Evolutionary conservation across 2,329 filamentous ascomycete species (phyloP).

Genomic region (Calonectria hongkongensis): DNA sequence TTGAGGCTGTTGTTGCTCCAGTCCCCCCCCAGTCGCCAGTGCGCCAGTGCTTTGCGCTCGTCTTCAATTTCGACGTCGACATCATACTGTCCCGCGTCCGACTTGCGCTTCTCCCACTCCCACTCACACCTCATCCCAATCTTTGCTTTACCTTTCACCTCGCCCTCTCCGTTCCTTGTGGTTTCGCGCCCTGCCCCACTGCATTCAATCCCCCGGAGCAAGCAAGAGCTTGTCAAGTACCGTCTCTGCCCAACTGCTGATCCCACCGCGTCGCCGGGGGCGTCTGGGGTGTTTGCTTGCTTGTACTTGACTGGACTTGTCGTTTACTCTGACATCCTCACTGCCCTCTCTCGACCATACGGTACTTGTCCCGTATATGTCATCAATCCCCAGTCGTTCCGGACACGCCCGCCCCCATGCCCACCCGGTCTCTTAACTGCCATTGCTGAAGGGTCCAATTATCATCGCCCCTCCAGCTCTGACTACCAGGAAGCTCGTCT

Average conservation of each 20-base stretch:
- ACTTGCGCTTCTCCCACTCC: conserved; percentile 49
- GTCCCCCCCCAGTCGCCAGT: conserved; percentile 31
- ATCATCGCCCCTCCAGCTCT: conserved; percentile 54
- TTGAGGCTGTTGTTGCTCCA: conserved; percentile 48
- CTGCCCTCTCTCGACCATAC: conserved; percentile 48
- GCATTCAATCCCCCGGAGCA: conserved; percentile 48
- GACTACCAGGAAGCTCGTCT: conserved; percentile 56
- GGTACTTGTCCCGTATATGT: conserved; percentile 53
- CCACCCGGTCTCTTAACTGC: conserved; percentile 53
- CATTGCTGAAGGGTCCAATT: conserved; percentile 57
- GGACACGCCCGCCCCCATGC: conserved; percentile 58
- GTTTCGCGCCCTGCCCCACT: conserved; percentile 53
- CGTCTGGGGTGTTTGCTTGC: conserved; percentile 44
- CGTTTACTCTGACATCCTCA: conserved; percentile 48
- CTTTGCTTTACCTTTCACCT: conserved; percentile 44
- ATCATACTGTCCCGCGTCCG: conserved; percentile 52
- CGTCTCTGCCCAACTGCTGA: conserved; percentile 58
- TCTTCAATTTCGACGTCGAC: conserved; percentile 52
- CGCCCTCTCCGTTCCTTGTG: conserved; percentile 45
- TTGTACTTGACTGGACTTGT: conserved; percentile 42
- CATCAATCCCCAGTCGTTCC: conserved; percentile 56
- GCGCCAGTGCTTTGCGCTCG: conserved; percentile 34
- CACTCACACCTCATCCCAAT: conserved; percentile 35
- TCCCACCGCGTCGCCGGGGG: conserved; percentile 54
- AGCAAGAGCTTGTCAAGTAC: conserved; percentile 54